Evolutionary conservation across 1,139 yeast genomes (phyloP).

Genomic region (Geotrichum australiense): DNA sequence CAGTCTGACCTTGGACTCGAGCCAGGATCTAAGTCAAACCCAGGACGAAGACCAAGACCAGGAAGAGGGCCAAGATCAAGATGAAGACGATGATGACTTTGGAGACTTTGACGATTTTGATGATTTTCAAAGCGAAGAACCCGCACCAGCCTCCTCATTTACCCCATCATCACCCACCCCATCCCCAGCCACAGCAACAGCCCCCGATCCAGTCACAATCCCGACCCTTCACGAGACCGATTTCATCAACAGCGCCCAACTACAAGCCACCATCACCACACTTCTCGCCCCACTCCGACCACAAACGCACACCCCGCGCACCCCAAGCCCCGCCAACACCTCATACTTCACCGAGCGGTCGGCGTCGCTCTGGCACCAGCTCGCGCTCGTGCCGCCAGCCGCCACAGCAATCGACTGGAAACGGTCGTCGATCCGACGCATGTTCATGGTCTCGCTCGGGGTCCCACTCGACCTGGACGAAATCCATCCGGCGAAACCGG

Average conservation of each 20-base stretch:
- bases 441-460: slow-evolving; percentile 49
- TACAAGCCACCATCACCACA: slow-evolving; percentile 23
- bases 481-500: slow-evolving; percentile 33
- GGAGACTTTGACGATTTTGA: slow-evolving; percentile 22
- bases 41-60: slow-evolving; percentile 2
- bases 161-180: neutral
- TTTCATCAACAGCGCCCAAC: slow-evolving; percentile 24
- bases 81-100: slow-evolving; percentile 17
- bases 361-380: slow-evolving; percentile 33
- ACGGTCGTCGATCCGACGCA: slow-evolving; percentile 50
- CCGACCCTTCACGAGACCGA: slow-evolving; percentile 22
- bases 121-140: slow-evolving; percentile 18
- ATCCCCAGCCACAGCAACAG: slow-evolving; percentile 5
- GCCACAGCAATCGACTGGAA: slow-evolving; percentile 44
- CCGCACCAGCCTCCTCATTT: no score
- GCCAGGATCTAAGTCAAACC: no score
- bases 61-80: slow-evolving; percentile 1
- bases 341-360: slow-evolving; percentile 30
- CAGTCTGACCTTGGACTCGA: no score
- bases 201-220: slow-evolving; percentile 3
- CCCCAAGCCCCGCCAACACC: neutral
- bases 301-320: neutral
- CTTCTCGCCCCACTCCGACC: slow-evolving; percentile 14
- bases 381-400: slow-evolving; percentile 26
- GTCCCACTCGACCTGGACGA: slow-evolving; percentile 56